Conservation (phyloP, 2,329 filamentous ascomycete species). For the Hypoxylon sp. region DNA sequence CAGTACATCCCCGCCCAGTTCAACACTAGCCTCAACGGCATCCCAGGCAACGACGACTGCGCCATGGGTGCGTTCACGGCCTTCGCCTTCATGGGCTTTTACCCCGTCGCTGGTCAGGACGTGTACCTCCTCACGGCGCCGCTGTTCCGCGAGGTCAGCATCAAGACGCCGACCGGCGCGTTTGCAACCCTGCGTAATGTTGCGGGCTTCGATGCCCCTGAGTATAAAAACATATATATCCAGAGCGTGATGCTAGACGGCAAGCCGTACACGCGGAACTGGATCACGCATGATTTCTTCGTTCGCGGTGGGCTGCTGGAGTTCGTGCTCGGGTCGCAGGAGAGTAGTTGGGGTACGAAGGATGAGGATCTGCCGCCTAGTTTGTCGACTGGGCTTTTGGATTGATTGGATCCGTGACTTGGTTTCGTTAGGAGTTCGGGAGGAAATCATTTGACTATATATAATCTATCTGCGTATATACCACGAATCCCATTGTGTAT, state of each 20-base stretch:
- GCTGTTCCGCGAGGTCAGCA: constrained; percentile 58
- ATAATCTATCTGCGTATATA: too few relatives aligned
- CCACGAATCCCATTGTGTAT: too few relatives aligned
- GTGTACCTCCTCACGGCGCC: constrained; percentile 62
- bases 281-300: constrained; percentile 72
- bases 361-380: constrained; percentile 68
- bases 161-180: constrained; percentile 52
- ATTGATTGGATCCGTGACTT: constrained; percentile 15
- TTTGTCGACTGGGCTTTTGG: constrained; percentile 40
- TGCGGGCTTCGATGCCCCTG: constrained; percentile 44
- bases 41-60: constrained; percentile 65
- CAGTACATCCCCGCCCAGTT: constrained; percentile 73
- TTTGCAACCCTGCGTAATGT: constrained; percentile 59
- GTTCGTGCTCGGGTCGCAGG: constrained; percentile 64
- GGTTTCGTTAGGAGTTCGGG: too few relatives aligned
- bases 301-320: constrained; percentile 66
- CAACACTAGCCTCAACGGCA: constrained; percentile 68
- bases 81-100: constrained; percentile 62
- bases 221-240: constrained; percentile 61
- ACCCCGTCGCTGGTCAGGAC: constrained; percentile 63
- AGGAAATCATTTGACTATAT: too few relatives aligned
- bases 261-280: constrained; percentile 64
- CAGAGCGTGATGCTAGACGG: constrained; percentile 68
- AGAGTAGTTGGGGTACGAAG: constrained; percentile 64
- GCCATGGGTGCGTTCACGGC: constrained; percentile 64